Percentiles rank a stretch among this genome's conserved stretches.
Conservation (phyloP, 148 eudicot genomes). For the Silene uniflora region DNA sequence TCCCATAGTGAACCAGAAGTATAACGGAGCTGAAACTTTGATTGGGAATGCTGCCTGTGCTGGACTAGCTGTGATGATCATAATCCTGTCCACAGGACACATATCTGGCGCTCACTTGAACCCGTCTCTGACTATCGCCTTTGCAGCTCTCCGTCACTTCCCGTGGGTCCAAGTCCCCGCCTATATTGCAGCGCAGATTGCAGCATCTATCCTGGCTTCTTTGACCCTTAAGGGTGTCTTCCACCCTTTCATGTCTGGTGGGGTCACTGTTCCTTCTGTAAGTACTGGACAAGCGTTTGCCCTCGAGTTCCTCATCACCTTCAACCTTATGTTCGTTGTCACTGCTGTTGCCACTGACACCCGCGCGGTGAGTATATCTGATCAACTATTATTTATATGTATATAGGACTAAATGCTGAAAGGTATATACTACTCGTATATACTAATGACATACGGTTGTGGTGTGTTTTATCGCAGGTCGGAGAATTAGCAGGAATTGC, state of each 20-base stretch:
- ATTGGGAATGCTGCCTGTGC: conserved; percentile 87
- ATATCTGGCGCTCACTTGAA: conserved; percentile 95
- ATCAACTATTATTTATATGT: neutral
- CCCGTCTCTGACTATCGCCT: conserved; percentile 85
- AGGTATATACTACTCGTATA: too few species aligned
- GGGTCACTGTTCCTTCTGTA: conserved; percentile 80
- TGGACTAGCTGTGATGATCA: conserved; percentile 88
- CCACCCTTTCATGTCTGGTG: conserved; percentile 86
- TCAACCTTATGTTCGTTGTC: conserved; percentile 89
- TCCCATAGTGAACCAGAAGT: conserved; percentile 86
- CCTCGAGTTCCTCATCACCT: conserved; percentile 79
- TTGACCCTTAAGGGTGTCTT: conserved; percentile 79
- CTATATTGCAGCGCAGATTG: conserved; percentile 79
- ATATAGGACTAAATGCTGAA: too few species aligned
- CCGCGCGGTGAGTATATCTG: conserved; percentile 53
- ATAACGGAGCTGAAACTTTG: conserved; percentile 60
- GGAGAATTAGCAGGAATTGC: conserved; percentile 98
- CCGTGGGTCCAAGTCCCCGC: conserved; percentile 95
- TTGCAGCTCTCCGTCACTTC: conserved; percentile 84
- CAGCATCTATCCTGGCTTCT: conserved; percentile 86
- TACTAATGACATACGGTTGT: too few species aligned
- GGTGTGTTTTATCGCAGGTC: conserved; percentile 42
- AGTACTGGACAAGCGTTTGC: conserved; percentile 69
- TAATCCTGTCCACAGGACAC: conserved; percentile 89
- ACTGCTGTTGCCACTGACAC: conserved; percentile 96